Evolutionary conservation across 495 filamentous ascomycete species (phyloP).

Genomic region (Penicillium roqueforti): DNA sequence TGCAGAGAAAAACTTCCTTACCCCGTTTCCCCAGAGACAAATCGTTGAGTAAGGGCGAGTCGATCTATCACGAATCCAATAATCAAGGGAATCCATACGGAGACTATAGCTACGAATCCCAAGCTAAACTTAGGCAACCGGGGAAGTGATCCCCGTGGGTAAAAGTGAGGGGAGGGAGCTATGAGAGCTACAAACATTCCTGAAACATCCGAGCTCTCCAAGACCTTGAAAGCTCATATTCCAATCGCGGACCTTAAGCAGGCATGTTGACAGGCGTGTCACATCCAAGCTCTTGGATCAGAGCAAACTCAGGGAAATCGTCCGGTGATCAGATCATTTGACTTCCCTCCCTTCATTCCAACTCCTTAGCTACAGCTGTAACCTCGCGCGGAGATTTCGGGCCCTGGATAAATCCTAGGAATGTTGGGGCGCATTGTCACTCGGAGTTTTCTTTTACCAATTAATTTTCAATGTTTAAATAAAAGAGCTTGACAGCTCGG

Average conservation of each 20-base stretch:
- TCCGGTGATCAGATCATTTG: conserved; percentile 15
- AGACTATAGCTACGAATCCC: neutral
- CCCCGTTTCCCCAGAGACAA: conserved; percentile 10
- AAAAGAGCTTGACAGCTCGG: conserved; percentile 9
- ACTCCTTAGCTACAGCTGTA: conserved; percentile 9
- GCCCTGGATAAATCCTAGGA: conserved; percentile 13
- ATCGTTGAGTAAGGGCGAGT: neutral
- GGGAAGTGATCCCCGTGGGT: conserved; percentile 5
- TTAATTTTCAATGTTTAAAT: conserved; percentile 7
- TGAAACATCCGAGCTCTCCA: conserved; percentile 4
- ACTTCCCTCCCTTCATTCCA: conserved; percentile 21
- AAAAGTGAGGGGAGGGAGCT: conserved; percentile 8
- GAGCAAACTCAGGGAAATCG: neutral
- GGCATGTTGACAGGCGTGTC: conserved; percentile 8
- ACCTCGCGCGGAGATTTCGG: conserved; percentile 13
- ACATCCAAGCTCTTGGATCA: neutral
- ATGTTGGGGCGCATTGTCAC: conserved; percentile 13
- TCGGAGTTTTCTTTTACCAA: conserved; percentile 12
- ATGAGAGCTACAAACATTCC: conserved; percentile 8
- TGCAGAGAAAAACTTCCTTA: neutral
- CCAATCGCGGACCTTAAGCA: conserved; percentile 2
- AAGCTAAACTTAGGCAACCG: neutral
- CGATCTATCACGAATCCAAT: conserved; percentile 1
- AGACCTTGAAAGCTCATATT: neutral
- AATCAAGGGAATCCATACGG: conserved; percentile 9